Evolutionary conservation across 495 filamentous ascomycete species (phyloP).

Genomic region (Choiromyces venosus): DNA sequence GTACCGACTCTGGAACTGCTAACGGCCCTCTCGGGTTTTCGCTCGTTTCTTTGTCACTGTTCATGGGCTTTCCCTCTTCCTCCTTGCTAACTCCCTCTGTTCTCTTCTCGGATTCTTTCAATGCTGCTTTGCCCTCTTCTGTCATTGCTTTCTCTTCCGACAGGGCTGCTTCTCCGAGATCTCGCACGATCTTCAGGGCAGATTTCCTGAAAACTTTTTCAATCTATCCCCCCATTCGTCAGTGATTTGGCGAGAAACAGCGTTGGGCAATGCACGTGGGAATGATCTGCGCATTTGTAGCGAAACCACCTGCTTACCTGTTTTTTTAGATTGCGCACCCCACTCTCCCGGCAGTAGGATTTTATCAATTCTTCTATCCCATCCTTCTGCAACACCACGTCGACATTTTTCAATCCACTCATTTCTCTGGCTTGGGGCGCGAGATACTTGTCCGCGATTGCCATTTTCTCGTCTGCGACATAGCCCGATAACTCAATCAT

Average conservation of each 20-base stretch:
- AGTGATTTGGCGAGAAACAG: constrained; percentile 8
- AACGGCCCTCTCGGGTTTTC: constrained; percentile 73
- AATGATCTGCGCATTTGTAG: constrained; percentile 16
- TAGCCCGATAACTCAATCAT: constrained; percentile 95
- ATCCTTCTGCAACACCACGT: constrained; percentile 73
- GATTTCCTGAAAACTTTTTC: constrained; percentile 98
- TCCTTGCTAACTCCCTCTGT: constrained; percentile 24
- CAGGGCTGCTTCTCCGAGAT: constrained; percentile 80
- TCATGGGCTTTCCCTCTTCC: constrained; percentile 50
- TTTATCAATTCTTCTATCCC: constrained; percentile 97
- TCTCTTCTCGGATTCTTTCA: constrained; percentile 60
- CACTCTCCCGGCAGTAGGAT: constrained; percentile 93
- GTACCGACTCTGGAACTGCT: constrained; percentile 78
- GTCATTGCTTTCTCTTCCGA: constrained; percentile 79
- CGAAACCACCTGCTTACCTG: constrained; percentile 47
- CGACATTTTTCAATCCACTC: constrained; percentile 81
- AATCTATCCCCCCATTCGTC: constrained; percentile 49
- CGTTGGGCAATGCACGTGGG: constrained; percentile 23
- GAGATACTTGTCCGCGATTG: constrained; percentile 89
- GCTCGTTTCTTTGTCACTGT: constrained; percentile 61
- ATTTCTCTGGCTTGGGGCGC: constrained; percentile 86
- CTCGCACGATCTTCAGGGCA: constrained; percentile 92
- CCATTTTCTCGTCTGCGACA: constrained; percentile 98
- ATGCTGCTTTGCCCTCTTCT: constrained; percentile 77
- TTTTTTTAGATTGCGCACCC: constrained; percentile 97